Conservation (phyloP, 805 yeast species). For the Candida patagonica region DNA sequence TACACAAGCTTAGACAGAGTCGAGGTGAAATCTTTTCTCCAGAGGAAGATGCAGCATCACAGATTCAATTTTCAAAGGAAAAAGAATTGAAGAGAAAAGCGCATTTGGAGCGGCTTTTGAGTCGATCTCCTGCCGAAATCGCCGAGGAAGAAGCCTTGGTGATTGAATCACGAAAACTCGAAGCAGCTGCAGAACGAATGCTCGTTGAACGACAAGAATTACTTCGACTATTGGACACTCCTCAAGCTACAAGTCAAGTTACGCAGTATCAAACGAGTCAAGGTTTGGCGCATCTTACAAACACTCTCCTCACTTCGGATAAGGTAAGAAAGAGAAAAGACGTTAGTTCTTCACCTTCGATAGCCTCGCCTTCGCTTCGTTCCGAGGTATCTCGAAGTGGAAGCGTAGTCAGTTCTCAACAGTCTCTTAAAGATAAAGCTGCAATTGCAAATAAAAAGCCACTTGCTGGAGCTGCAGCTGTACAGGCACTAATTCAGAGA, state of each 20-base stretch:
- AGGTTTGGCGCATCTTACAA: constrained; percentile 81
- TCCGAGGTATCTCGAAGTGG: background rate
- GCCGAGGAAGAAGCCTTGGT: constrained; percentile 96
- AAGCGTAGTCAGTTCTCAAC: constrained; percentile 3
- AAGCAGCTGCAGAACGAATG: constrained; percentile 84
- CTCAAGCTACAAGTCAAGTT: constrained; percentile 61
- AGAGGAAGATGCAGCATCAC: constrained; percentile 49
- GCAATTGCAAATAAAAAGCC: constrained; percentile 11
- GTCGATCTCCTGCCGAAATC: constrained; percentile 88
- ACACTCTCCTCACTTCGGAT: constrained; percentile 61
- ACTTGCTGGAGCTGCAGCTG: constrained; percentile 15
- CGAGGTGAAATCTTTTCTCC: constrained; percentile 29
- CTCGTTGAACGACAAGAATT: constrained; percentile 72
- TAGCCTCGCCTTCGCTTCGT: constrained; percentile 9
- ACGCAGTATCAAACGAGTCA: constrained; percentile 74
- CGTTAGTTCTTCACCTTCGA: constrained; percentile 24
- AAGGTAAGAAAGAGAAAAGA: constrained; percentile 39
- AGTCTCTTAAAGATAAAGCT: constrained; percentile 9
- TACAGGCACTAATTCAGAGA: constrained; percentile 32
- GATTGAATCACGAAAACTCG: constrained; percentile 86
- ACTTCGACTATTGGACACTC: constrained; percentile 74
- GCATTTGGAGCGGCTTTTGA: constrained; percentile 65
- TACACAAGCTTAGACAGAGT: constrained; percentile 38
- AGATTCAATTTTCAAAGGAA: constrained; percentile 57
- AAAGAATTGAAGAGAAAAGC: constrained; percentile 73